Conservation (phyloP, 116 monocot genomes). For the Posidonia oceanica region DNA sequence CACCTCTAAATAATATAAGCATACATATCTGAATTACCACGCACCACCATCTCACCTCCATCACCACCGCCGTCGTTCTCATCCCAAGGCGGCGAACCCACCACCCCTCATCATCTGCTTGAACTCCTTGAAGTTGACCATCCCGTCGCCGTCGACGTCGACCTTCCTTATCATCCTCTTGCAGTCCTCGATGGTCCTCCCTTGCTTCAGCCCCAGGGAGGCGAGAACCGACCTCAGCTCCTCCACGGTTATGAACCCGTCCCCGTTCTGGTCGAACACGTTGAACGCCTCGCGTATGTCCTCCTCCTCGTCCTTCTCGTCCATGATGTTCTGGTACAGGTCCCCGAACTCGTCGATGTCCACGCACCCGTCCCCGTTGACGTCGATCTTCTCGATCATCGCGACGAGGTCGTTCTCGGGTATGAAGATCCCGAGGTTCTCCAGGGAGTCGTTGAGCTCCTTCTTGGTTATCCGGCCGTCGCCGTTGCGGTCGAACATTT, state of each 20-base stretch:
- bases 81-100: constrained; percentile 39
- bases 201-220: constrained; percentile 72
- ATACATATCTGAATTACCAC: too few relatives aligned
- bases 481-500: constrained; percentile 88
- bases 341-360: constrained; percentile 72
- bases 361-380: constrained; percentile 70
- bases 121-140: constrained; percentile 74
- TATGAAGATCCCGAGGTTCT: constrained; percentile 68
- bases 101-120: constrained; percentile 82
- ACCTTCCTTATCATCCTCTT: constrained; percentile 68
- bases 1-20: too few relatives aligned
- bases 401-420: constrained; percentile 45
- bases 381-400: constrained; percentile 80
- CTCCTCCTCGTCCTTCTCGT: constrained; percentile 38
- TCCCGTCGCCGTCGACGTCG: constrained; percentile 72
- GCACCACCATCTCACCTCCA: too few relatives aligned
- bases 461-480: constrained; percentile 67
- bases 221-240: constrained; percentile 60
- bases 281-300: constrained; percentile 79
- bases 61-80: background rate
- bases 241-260: constrained; percentile 84
- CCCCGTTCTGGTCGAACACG: constrained; percentile 82
- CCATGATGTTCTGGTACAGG: constrained; percentile 60
- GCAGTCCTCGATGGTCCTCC: constrained; percentile 57
- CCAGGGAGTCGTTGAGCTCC: constrained; percentile 66